These are phyloP conservation scores for Xerocomus potaroensis DNA, from an alignment of 768 basidiomycete genomes.

Conservation along the genomic window DNA sequence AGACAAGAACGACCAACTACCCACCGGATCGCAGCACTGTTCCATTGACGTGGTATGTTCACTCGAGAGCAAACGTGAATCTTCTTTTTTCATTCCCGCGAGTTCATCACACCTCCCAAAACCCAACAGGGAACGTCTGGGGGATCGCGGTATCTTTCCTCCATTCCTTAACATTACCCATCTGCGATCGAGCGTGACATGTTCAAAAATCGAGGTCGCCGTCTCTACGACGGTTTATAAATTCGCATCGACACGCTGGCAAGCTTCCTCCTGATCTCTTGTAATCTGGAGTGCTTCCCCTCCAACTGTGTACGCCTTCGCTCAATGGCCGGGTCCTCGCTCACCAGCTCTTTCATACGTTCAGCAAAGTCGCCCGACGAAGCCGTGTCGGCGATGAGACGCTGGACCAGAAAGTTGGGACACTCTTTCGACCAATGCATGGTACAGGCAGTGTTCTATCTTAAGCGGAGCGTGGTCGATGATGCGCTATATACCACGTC, in stretches of 20 bases:
- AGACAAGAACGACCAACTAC: too few species aligned
- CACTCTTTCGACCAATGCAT: conserved; percentile 34
- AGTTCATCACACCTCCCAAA: too few species aligned
- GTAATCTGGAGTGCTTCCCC: conserved; percentile 33
- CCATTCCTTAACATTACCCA: too few species aligned
- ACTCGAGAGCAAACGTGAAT: too few species aligned
- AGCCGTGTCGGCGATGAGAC: conserved; percentile 24
- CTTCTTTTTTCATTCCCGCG: too few species aligned
- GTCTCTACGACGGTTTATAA: too few species aligned
- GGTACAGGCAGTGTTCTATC: conserved; percentile 45
- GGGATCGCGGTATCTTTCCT: too few species aligned
- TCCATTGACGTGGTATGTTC: too few species aligned
- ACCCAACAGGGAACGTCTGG: too few species aligned
- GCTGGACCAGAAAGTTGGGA: conserved; percentile 34
- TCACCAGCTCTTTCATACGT: conserved; percentile 39
- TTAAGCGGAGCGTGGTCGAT: conserved; percentile 50
- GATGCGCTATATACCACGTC: conserved; percentile 45
- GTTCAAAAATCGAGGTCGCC: too few species aligned
- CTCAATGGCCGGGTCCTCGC: conserved; percentile 41
- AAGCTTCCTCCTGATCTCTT: conserved; percentile 38
- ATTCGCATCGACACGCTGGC: conserved; percentile 22
- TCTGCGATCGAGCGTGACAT: too few species aligned
- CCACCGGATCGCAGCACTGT: too few species aligned
- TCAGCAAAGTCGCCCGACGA: conserved; percentile 17
- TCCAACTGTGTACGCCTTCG: conserved; percentile 33